Percentiles rank a stretch among this genome's conserved stretches.
phyloP scores from a whole-genome alignment of 2,329 filamentous ascomycete species.

The Microsporum audouinii region DNA sequence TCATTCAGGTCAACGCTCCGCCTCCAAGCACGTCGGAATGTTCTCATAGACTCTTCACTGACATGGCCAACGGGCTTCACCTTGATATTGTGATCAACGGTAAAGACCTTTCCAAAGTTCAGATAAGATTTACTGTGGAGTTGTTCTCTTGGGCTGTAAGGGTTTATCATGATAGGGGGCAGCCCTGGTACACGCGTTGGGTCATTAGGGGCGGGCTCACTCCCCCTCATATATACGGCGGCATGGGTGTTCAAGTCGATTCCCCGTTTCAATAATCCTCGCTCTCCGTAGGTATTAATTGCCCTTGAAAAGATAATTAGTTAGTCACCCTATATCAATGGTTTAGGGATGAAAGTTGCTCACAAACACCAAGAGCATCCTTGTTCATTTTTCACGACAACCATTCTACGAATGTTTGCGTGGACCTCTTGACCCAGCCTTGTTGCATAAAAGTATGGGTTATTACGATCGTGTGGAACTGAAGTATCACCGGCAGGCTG shows the following conservation, averaged over 20 bases:
- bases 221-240: constrained; percentile 24
- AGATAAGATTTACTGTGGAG: constrained; percentile 29
- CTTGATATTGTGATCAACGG: constrained; percentile 35
- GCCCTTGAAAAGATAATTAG: constrained; percentile 20
- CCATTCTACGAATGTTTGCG: constrained; percentile 25
- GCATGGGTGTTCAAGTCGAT: constrained; percentile 29
- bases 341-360: constrained; percentile 7
- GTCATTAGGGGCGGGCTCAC: constrained; percentile 5
- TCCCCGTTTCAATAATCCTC: constrained; percentile 28
- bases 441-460: constrained; percentile 1
- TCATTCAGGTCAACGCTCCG: not conserved
- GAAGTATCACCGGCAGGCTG: constrained; percentile 19
- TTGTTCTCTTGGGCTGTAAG: constrained; percentile 14
- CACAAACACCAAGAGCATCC: constrained; percentile 27
- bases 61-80: constrained; percentile 32
- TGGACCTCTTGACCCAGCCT: constrained; percentile 19
- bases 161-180: constrained; percentile 25
- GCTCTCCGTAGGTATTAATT: constrained; percentile 30
- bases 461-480: not conserved
- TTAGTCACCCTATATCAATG: not conserved
- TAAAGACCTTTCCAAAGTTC: constrained; percentile 33
- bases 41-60: constrained; percentile 17
- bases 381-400: constrained; percentile 20
- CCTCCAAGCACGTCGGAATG: constrained; percentile 16
- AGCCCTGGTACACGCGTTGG: not conserved